A percentile compares a stretch with the other conserved stretches of the same genome.
phyloP scores from a whole-genome alignment of 768 basidiomycete species.

The Nidula microcarpa region DNA sequence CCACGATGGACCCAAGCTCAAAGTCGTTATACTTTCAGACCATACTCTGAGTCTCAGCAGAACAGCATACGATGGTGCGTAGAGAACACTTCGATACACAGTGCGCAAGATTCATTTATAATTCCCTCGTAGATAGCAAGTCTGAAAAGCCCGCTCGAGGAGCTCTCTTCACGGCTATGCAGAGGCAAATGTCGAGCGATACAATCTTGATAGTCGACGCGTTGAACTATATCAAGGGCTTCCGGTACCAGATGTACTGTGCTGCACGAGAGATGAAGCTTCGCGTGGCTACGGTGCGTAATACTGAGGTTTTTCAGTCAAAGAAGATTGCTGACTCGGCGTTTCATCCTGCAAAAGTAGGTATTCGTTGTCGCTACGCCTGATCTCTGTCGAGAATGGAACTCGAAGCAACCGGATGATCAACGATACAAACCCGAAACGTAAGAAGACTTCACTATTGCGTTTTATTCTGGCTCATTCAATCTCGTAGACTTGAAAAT shows the following conservation, averaged over 20 bases:
- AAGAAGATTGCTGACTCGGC: neutral
- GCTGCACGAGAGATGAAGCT: constrained; percentile 86
- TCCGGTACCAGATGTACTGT: constrained; percentile 97
- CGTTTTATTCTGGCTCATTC: too few relatives aligned
- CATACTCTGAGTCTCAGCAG: constrained; percentile 62
- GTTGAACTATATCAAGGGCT: constrained; percentile 97
- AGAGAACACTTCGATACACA: neutral
- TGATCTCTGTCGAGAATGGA: constrained; percentile 78
- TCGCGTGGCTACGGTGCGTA: constrained; percentile 80
- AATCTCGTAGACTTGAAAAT: constrained; percentile 54
- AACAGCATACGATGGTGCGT: constrained; percentile 70
- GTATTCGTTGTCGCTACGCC: constrained; percentile 73
- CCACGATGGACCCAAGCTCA: constrained; percentile 50
- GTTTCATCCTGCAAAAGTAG: constrained; percentile 32
- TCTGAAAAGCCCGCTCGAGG: constrained; percentile 89
- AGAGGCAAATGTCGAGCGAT: constrained; percentile 65
- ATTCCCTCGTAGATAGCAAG: constrained; percentile 50
- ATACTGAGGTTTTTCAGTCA: neutral
- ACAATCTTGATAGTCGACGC: constrained; percentile 87
- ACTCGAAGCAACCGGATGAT: constrained; percentile 45
- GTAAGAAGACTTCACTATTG: neutral
- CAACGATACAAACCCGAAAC: constrained; percentile 2
- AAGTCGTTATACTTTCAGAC: constrained; percentile 64
- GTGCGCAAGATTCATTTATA: constrained; percentile 2
- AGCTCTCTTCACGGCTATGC: constrained; percentile 78